Percentiles rank a stretch among this genome's conserved stretches.
phyloP scores from a whole-genome alignment of 768 basidiomycete species.

The Suillus lakei region DNA sequence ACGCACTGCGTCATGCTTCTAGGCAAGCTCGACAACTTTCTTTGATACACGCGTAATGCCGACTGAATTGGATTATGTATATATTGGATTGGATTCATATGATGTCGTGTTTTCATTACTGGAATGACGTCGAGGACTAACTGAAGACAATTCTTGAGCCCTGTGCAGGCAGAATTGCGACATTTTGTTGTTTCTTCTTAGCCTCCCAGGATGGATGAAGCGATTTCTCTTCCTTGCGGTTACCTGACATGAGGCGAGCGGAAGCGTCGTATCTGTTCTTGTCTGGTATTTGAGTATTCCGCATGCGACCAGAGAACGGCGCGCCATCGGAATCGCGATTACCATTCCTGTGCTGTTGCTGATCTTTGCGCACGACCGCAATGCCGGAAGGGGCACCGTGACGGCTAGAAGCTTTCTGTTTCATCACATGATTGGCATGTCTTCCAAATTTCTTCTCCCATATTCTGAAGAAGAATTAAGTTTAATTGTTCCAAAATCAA shows the following conservation, averaged over 20 bases:
- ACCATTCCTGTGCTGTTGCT: slow-evolving; percentile 19
- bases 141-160: slow-evolving; percentile 85
- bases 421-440: slow-evolving; percentile 90
- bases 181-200: slow-evolving; percentile 75
- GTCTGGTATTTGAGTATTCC: not conserved
- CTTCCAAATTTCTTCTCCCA: slow-evolving; percentile 98
- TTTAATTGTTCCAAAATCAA: slow-evolving; percentile 7
- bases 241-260: not conserved
- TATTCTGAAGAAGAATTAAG: slow-evolving; percentile 58
- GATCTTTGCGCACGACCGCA: slow-evolving; percentile 17
- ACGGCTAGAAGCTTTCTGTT: slow-evolving; percentile 35
- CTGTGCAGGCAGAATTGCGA: slow-evolving; percentile 65
- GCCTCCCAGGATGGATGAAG: slow-evolving; percentile 98
- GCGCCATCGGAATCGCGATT: slow-evolving; percentile 20
- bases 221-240: slow-evolving; percentile 31
- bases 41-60: not conserved
- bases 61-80: not conserved
- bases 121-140: not conserved
- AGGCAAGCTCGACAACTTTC: not conserved
- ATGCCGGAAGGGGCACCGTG: slow-evolving; percentile 8
- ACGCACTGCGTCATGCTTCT: not conserved
- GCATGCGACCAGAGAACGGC: slow-evolving; percentile 22
- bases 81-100: not conserved
- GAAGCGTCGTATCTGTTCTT: not conserved
- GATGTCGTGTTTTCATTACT: not conserved